A percentile compares a stretch with the other conserved stretches of the same genome.
Conservation (phyloP, 352 stramenopile species). For the Aphanomyces euteiches region DNA sequence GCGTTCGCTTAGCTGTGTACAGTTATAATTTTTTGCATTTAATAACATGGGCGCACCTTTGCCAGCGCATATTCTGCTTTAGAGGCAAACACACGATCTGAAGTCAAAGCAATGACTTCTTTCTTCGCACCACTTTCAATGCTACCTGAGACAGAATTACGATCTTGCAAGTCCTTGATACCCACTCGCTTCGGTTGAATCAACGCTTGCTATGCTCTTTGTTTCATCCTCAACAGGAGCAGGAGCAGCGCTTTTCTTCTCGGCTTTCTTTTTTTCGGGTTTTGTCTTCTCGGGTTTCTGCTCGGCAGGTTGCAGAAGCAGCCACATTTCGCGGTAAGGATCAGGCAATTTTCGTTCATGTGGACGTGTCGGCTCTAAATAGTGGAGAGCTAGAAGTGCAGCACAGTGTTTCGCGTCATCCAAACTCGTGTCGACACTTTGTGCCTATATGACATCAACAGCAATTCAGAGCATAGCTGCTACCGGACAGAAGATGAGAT, state of each 20-base stretch:
- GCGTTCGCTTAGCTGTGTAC: constrained; percentile 25
- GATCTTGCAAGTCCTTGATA: constrained; percentile 6
- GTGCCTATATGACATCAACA: constrained; percentile 39
- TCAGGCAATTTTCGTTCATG: constrained; percentile 96
- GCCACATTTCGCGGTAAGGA: constrained; percentile 93
- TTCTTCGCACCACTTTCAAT: constrained; percentile 16
- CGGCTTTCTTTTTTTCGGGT: constrained; percentile 29
- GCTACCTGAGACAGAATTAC: constrained; percentile 32
- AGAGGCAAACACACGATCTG: constrained; percentile 73
- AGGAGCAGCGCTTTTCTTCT: constrained; percentile 20
- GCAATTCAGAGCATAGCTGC: constrained; percentile 22
- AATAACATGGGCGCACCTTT: constrained; percentile 41
- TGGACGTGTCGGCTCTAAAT: constrained; percentile 90
- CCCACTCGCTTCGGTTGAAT: constrained; percentile 35
- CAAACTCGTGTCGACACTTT: constrained; percentile 63
- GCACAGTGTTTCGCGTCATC: constrained; percentile 91
- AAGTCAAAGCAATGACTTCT: constrained; percentile 46
- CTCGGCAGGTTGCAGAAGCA: constrained; percentile 37
- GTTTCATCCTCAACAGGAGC: constrained; percentile 34
- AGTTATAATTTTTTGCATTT: constrained; percentile 20
- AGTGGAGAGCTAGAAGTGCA: constrained; percentile 91
- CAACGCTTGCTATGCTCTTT: constrained; percentile 35
- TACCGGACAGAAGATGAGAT: constrained; percentile 89
- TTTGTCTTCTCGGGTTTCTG: constrained; percentile 32
- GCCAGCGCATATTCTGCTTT: constrained; percentile 63